Percentiles rank a stretch among this genome's conserved stretches.
Evolutionary conservation across 495 filamentous ascomycete genomes (phyloP).

Genomic region (Bombardia bombarda): DNA sequence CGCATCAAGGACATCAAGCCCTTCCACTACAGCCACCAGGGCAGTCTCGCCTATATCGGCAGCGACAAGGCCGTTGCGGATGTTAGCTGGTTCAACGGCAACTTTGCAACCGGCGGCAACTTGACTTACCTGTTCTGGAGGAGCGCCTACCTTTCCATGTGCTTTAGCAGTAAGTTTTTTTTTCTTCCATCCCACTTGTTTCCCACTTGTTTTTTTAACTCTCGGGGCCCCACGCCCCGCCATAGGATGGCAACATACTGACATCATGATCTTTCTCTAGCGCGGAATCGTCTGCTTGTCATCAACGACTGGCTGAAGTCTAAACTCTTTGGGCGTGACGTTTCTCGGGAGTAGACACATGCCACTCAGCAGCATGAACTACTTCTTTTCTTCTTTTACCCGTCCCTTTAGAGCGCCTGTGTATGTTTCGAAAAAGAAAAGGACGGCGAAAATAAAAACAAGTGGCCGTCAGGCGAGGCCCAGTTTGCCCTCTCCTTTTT

Average conservation of each 20-base stretch:
- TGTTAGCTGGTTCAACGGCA: constrained; percentile 95
- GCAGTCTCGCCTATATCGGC: constrained; percentile 93
- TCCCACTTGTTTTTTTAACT: no score
- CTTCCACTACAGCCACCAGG: constrained; percentile 97
- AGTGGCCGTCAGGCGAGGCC: neutral
- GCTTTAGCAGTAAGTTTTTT: constrained; percentile 81
- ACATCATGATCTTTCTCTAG: constrained; percentile 32
- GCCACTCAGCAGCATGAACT: neutral
- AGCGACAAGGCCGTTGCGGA: constrained; percentile 97
- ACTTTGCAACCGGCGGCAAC: constrained; percentile 78
- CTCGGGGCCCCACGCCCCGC: no score
- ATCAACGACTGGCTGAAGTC: constrained; percentile 94
- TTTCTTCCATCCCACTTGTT: neutral
- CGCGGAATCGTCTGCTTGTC: constrained; percentile 87
- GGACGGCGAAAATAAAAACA: no score
- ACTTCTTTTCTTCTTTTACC: neutral
- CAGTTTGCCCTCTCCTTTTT: neutral
- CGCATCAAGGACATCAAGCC: constrained; percentile 89
- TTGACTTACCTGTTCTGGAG: constrained; percentile 92
- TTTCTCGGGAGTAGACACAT: constrained; percentile 72
- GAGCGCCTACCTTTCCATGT: constrained; percentile 97
- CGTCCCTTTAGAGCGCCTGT: neutral
- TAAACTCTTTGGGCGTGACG: constrained; percentile 89
- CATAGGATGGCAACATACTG: no score
- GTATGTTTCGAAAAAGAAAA: no score